Evolutionary conservation across 352 stramenopile species (phyloP), one percentile per base, ranked within the genome.

Genomic region (Aphanomyces stellatus): DNA sequence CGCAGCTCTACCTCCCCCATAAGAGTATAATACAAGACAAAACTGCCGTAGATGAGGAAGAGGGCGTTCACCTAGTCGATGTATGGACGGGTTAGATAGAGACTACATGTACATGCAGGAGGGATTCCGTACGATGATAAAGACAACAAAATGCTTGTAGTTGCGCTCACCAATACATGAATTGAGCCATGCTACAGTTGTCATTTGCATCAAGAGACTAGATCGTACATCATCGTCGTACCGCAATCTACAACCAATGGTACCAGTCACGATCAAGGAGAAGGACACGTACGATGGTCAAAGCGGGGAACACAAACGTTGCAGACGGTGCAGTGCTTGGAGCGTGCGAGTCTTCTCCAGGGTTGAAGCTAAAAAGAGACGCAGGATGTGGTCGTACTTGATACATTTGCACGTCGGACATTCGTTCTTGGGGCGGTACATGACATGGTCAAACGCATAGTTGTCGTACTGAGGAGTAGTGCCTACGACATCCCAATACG

Each of bases 281-380:
- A 15, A 31, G 2, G 13, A 31, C 4, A 60, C 73, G 62, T 37
- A 85, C 79, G 80, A 61, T 90, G 81, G 41, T 90, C 82, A 33
- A 85, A 86, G 59, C 79, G 82, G 28, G 77, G 77, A 15, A 88
- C 63, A 57, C 82, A 88, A 1, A 79, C 66, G 65, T 88, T 80
- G 76, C 81, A 90, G 43, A 88, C 49, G 3, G 73, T 73, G 60
- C 80, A 90, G 62, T 88, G 78, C 73, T 88, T 88, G 62, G 78
- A 88, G n/a, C 81, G 73, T 49, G 80, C 79, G 30, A 82, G 67
- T 56, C 78, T 87, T 53, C 17, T 28, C 19, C 51, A 33, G 19
- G 56, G n/a, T n/a, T n/a, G n/a, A 17, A 42, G 5, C n/a, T 1
- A 33, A 1, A n/a, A 24, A 7, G 31, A 56, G 2, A 30, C 19